phyloP scores from a whole-genome alignment of 768 basidiomycete genomes.

The Cystobasidium tubakii region DNA sequence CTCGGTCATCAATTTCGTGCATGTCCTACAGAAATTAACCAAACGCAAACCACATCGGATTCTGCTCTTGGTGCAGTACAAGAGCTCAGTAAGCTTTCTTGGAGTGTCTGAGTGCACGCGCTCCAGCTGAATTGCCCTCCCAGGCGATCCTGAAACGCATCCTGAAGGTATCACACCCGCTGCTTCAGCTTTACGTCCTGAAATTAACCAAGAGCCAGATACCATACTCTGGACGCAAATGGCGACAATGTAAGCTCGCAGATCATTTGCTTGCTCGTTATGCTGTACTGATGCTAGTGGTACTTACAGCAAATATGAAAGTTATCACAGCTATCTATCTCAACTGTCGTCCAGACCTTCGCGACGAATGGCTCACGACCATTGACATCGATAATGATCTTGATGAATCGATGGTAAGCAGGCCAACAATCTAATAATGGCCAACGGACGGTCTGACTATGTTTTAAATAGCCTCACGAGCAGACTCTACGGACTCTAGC shows the following conservation, averaged over 20 bases:
- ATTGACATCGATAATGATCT: conserved; percentile 82
- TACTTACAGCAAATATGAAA: conserved; percentile 88
- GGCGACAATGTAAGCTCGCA: conserved; percentile 75
- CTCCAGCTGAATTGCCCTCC: not conserved
- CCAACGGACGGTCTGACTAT: not conserved
- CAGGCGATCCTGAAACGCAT: conserved; percentile 94
- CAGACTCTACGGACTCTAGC: conserved; percentile 86
- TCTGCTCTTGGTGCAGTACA: conserved; percentile 93
- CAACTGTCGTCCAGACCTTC: conserved; percentile 89
- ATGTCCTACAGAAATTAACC: conserved; percentile 94
- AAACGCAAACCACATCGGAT: conserved; percentile 92
- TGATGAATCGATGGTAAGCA: conserved; percentile 71
- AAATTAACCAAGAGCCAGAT: conserved; percentile 99
- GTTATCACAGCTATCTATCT: conserved; percentile 97
- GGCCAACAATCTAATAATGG: not conserved
- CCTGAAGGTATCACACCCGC: conserved; percentile 82
- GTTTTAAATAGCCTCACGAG: conserved; percentile 73
- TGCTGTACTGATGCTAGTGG: conserved; percentile 16
- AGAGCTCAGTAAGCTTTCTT: conserved; percentile 70
- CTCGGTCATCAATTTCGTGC: conserved; percentile 90
- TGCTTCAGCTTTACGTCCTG: conserved; percentile 86
- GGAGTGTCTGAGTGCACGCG: conserved; percentile 18
- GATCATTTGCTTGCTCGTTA: not conserved
- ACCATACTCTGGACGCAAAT: conserved; percentile 93
- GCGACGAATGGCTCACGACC: conserved; percentile 95